Evolutionary conservation across 2,329 filamentous ascomycete species (phyloP), one percentile per base, ranked within the genome.

Genomic region (Fusarium siculi): DNA sequence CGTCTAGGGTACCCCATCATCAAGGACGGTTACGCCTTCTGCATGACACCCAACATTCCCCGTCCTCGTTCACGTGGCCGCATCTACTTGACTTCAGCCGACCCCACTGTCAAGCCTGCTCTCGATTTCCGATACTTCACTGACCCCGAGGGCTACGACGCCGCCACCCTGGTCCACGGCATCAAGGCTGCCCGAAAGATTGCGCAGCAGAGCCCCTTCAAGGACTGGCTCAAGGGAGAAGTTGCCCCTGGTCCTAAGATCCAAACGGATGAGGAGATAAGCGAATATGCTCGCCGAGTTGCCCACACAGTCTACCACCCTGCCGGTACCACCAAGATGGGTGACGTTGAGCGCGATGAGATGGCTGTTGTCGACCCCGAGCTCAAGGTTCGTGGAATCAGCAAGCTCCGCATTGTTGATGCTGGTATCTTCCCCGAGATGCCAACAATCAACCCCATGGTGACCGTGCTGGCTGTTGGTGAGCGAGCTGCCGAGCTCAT

Each of bases 241-340:
- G 91, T 94, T 67, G 93, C 93, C 0, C 94, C 94, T 1, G 94
- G 94, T 8, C 92, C 92, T 18, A 85, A 88, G 43, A 82, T 94
- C 44, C 90, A 93, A 80, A 91, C 90, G 11, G 94, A 97, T 79
- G 93, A 95, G 82, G 92, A 93, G 63, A 87, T 97, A 14, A 92
- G 88, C 80, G 91, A 95, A 84, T 97, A 97, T 81, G 94, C 93
- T 40, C 89, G 94, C 52, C 89, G 90, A 50, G 94, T 89, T 9
- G 94, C 94, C 9, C 94, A 97, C 82, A 97, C 94, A 4, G 94
- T 97, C 36, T 97, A 97, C 83, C 94, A 97, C 82, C 94, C 94
- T 1, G 92, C 93, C 18, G 94, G 94, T 58, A 97, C 94, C 23
- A 96, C 94, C 62, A 95, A 95, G 87, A 97, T 97, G 94, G 94